These are phyloP conservation scores for Rhizodiscina lignyota DNA, from an alignment of 495 filamentous ascomycete genomes.

Conservation along the genomic window DNA sequence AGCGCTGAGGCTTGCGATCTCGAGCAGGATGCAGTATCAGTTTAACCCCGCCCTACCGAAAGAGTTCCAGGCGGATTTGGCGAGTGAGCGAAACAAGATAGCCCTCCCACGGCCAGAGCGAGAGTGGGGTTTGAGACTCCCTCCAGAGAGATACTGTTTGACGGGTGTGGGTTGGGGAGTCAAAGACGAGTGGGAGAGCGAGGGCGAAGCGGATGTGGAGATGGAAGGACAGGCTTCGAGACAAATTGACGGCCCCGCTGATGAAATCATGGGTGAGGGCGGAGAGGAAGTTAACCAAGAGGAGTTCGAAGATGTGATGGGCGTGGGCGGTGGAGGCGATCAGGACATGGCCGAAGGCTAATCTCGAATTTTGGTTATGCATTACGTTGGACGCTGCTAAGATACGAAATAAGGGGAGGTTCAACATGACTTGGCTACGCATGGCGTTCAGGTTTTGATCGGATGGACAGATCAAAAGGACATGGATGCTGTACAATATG, in stretches of 20 bases:
- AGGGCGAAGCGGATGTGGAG: slow-evolving; percentile 35
- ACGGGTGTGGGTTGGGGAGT: slow-evolving; percentile 73
- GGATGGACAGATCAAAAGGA: too few species aligned
- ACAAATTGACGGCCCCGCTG: slow-evolving; percentile 5
- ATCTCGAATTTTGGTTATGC: slow-evolving; percentile 5
- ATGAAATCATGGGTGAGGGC: slow-evolving; percentile 8
- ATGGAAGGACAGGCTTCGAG: slow-evolving; percentile 29
- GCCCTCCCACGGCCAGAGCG: slow-evolving; percentile 59
- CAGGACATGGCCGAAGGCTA: slow-evolving; percentile 32
- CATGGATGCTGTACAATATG: too few species aligned
- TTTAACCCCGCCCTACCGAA: slow-evolving; percentile 54
- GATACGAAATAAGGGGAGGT: too few species aligned
- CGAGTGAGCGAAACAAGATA: slow-evolving; percentile 65
- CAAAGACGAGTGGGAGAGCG: slow-evolving; percentile 53
- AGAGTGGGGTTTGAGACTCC: slow-evolving; percentile 66
- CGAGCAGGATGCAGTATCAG: slow-evolving; percentile 44
- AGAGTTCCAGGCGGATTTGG: slow-evolving; percentile 73
- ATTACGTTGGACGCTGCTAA: too few species aligned
- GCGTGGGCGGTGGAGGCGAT: slow-evolving; percentile 10
- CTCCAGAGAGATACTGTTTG: slow-evolving; percentile 81
- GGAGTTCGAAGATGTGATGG: slow-evolving; percentile 15
- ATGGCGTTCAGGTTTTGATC: too few species aligned
- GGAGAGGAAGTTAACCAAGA: slow-evolving; percentile 13
- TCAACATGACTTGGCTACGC: too few species aligned
- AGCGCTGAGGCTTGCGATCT: slow-evolving; percentile 46